Evolutionary conservation across 2,329 filamentous ascomycete genomes (phyloP).

Genomic region (Phialemoniopsis sp.): DNA sequence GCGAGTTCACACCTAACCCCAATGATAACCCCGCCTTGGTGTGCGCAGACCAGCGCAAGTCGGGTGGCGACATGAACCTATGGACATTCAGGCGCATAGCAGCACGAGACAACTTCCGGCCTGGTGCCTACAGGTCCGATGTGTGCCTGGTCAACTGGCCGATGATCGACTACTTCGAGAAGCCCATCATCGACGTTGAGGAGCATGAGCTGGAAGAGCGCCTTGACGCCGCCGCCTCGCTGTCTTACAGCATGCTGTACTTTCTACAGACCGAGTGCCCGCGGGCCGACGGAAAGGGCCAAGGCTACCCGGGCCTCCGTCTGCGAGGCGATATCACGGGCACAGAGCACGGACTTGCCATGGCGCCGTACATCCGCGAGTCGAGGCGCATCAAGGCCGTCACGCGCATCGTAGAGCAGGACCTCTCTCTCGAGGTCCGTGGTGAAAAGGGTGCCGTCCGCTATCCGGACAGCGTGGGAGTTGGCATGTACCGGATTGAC

Average conservation of each 20-base stretch:
- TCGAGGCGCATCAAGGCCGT: constrained; percentile 18
- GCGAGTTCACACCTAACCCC: constrained; percentile 19
- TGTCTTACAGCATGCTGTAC: constrained; percentile 21
- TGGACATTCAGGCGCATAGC: constrained; percentile 20
- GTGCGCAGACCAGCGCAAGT: constrained; percentile 16
- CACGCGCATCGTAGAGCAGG: constrained; percentile 17
- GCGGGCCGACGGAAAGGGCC: constrained; percentile 13
- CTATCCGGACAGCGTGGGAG: constrained; percentile 18
- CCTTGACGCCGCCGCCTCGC: constrained; percentile 10
- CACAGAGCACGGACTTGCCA: constrained; percentile 18
- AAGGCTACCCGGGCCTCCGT: constrained; percentile 17
- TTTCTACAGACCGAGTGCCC: constrained; percentile 19
- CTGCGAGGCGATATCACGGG: constrained; percentile 18
- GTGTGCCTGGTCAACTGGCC: constrained; percentile 22
- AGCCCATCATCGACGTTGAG: constrained; percentile 17
- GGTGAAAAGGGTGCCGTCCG: constrained; percentile 13
- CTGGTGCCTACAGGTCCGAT: constrained; percentile 16
- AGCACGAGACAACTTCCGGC: constrained; percentile 14
- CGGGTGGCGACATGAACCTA: constrained; percentile 20
- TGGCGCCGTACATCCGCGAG: constrained; percentile 20
- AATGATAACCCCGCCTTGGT: constrained; percentile 14
- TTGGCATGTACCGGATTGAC: constrained; percentile 22
- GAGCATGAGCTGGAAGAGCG: constrained; percentile 12
- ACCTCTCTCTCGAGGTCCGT: constrained; percentile 14
- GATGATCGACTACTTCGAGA: constrained; percentile 23